Evolutionary conservation across 371 early-diverging fungal species (phyloP).

Genomic region (Smittium mucronatum): DNA sequence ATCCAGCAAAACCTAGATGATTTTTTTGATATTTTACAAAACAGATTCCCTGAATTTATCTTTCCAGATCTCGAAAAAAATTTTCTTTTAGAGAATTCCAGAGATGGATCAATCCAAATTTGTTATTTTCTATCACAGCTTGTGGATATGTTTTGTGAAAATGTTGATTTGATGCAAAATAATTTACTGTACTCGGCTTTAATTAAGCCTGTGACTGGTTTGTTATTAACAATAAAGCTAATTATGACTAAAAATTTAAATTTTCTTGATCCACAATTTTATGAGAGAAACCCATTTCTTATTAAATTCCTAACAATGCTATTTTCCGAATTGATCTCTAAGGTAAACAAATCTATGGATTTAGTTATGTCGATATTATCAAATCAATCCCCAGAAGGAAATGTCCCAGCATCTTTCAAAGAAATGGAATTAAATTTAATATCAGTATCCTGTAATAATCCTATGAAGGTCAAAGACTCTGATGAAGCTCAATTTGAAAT

Average conservation of each 20-base stretch:
- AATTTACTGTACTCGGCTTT: neutral
- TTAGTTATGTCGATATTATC: conserved; percentile 55
- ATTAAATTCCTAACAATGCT: neutral
- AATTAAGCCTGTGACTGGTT: neutral
- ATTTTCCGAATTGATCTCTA: neutral
- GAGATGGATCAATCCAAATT: neutral
- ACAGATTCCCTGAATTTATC: no score
- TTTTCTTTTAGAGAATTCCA: neutral
- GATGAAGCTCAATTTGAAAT: conserved; percentile 20
- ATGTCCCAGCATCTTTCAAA: conserved; percentile 54
- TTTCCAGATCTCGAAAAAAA: no score
- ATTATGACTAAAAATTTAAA: neutral
- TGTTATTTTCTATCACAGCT: neutral
- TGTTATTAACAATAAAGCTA: neutral
- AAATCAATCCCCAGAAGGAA: conserved; percentile 70
- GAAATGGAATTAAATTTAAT: conserved; percentile 58
- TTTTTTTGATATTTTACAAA: no score
- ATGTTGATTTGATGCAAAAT: neutral
- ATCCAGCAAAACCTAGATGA: no score
- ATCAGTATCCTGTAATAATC: conserved; percentile 32
- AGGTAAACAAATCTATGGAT: conserved; percentile 34
- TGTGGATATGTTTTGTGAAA: neutral
- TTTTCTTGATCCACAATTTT: conserved; percentile 12
- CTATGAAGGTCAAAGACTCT: conserved; percentile 22
- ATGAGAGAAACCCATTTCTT: conserved; percentile 4